phyloP scores from a whole-genome alignment of 305 asterid species.

The Fraxinus platypoda region DNA sequence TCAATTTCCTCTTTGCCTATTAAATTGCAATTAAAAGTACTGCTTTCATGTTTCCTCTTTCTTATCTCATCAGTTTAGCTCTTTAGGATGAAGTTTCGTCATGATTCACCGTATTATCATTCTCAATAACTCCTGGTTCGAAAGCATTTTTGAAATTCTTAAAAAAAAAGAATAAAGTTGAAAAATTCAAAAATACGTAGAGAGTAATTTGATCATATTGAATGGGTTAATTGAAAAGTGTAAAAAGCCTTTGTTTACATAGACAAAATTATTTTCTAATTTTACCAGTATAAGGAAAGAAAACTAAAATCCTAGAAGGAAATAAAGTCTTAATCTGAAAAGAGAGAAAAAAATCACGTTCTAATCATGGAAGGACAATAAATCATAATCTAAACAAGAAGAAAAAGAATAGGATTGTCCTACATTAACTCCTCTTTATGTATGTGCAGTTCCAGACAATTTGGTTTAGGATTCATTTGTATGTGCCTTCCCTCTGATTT shows the following conservation, averaged over 20 bases:
- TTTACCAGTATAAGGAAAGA: not conserved
- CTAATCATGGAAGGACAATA: not conserved
- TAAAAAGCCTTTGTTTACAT: not conserved
- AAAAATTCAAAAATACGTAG: not conserved
- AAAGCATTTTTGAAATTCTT: not conserved
- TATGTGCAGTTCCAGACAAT: not conserved
- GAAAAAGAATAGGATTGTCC: not conserved
- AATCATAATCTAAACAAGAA: not conserved
- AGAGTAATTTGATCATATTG: not conserved
- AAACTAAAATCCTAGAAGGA: not conserved
- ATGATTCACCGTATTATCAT: not conserved
- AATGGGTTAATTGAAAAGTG: not conserved
- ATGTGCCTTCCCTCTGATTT: not conserved
- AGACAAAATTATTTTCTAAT: not conserved
- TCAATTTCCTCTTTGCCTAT: not conserved
- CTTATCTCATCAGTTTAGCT: constrained; percentile 1
- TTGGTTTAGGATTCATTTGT: not conserved
- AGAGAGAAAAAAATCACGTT: not conserved
- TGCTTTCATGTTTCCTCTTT: not conserved
- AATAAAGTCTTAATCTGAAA: not conserved
- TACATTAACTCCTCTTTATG: not conserved
- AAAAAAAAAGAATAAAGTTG: not conserved
- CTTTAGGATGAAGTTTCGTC: not conserved
- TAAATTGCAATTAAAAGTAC: constrained; percentile 5
- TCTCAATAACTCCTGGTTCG: not conserved